Percentiles rank a stretch among this genome's conserved stretches.
phyloP scores from a whole-genome alignment of 2,329 filamentous ascomycete genomes.

The Knoxdaviesia capensis region DNA sequence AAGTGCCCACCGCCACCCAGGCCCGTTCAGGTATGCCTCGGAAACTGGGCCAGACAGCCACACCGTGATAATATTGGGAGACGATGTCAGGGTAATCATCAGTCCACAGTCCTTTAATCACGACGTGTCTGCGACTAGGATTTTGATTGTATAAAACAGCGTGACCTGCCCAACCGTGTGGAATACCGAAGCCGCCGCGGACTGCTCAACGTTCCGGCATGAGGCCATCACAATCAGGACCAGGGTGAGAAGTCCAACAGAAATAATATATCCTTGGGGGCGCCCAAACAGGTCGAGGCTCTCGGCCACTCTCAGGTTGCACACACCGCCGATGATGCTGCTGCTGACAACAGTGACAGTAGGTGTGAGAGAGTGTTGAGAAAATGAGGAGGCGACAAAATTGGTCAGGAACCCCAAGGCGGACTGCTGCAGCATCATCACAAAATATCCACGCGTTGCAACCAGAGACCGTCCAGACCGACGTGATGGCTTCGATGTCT shows the following conservation, averaged over 20 bases:
- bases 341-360: slow-evolving; percentile 27
- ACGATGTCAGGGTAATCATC: slow-evolving; percentile 37
- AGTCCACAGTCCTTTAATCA: slow-evolving; percentile 37
- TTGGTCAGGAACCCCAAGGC: slow-evolving; percentile 15
- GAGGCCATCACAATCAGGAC: slow-evolving; percentile 41
- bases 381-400: slow-evolving; percentile 25
- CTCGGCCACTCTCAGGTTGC: slow-evolving; percentile 42
- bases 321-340: slow-evolving; percentile 30
- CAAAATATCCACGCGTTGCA: no score
- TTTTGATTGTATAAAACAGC: slow-evolving; percentile 29
- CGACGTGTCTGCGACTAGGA: slow-evolving; percentile 49
- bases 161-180: slow-evolving; percentile 33
- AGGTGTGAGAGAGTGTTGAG: slow-evolving; percentile 27
- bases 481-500: no score
- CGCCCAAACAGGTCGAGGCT: slow-evolving; percentile 43
- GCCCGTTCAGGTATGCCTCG: slow-evolving; percentile 26
- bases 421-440: slow-evolving; percentile 17
- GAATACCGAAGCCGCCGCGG: slow-evolving; percentile 40
- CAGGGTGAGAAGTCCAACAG: slow-evolving; percentile 24
- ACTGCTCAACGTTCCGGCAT: slow-evolving; percentile 22
- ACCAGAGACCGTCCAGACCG: no score
- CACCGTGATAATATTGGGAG: slow-evolving; percentile 45
- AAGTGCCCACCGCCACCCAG: slow-evolving; percentile 47
- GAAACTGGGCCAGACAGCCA: slow-evolving; percentile 40
- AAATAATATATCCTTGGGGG: slow-evolving; percentile 35